A percentile compares a stretch with the other conserved stretches of the same genome.
Conservation (phyloP, 345 rosid species). For the Arabis alpina region DNA sequence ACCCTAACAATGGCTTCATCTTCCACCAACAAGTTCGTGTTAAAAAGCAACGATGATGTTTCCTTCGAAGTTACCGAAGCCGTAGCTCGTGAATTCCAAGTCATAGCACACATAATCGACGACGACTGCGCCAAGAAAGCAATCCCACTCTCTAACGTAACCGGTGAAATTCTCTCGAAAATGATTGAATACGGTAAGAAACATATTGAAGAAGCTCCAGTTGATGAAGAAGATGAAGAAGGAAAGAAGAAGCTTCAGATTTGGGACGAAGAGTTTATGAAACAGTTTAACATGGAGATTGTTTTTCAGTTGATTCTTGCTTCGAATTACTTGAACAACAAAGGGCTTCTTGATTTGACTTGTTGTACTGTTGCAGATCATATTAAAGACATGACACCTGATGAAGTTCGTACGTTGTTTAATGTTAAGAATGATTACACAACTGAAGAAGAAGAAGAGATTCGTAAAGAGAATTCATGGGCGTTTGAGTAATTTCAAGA, state of each 20-base stretch:
- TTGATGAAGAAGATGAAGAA: too few relatives aligned
- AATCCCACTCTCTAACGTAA: conserved; percentile 62
- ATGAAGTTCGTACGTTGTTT: conserved; percentile 49
- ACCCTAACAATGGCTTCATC: too few relatives aligned
- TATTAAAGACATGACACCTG: conserved; percentile 55
- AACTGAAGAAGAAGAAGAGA: conserved; percentile 48
- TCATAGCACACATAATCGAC: conserved; percentile 58
- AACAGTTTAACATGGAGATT: conserved; percentile 45
- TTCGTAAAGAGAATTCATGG: conserved; percentile 55
- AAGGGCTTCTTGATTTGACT: conserved; percentile 51
- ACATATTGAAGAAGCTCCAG: neutral
- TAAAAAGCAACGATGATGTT: conserved; percentile 55
- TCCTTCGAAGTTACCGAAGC: conserved; percentile 53
- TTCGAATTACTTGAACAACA: conserved; percentile 53
- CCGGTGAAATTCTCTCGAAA: conserved; percentile 57
- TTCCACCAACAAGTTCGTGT: too few relatives aligned
- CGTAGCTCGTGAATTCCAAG: conserved; percentile 54
- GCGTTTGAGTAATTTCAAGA: conserved; percentile 34
- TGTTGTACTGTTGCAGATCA: conserved; percentile 54
- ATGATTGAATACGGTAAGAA: conserved; percentile 64
- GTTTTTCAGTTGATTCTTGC: conserved; percentile 64
- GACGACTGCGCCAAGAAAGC: conserved; percentile 53
- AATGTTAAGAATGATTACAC: conserved; percentile 52
- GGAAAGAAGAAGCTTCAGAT: conserved; percentile 32
- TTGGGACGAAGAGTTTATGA: conserved; percentile 63